Evolutionary conservation across 169 alveolate species (phyloP).

Genomic region (Cryptosporidium bovis): DNA sequence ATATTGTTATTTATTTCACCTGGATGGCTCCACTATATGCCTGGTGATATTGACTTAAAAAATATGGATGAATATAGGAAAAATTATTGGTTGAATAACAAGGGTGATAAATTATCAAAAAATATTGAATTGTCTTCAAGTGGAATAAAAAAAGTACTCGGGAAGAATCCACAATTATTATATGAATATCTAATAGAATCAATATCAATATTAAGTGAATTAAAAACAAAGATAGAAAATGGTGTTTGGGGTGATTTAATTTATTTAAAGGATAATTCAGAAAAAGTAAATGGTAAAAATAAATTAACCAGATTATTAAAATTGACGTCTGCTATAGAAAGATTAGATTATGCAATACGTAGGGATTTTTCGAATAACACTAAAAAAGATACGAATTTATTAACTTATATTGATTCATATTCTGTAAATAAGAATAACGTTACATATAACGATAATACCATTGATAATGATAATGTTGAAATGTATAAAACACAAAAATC

Average conservation of each 20-base stretch:
- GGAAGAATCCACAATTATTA: conserved; percentile 38
- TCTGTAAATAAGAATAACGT: neutral
- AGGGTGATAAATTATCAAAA: neutral
- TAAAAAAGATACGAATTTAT: conserved; percentile 22
- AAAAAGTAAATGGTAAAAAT: conserved; percentile 11
- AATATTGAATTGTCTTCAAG: conserved; percentile 2
- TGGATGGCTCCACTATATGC: conserved; percentile 69
- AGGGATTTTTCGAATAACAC: conserved; percentile 32
- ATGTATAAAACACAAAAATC: neutral
- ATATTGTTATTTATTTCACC: conserved; percentile 56
- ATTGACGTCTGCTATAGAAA: conserved; percentile 62
- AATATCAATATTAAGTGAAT: conserved; percentile 30
- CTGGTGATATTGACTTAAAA: conserved; percentile 54
- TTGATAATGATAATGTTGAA: neutral
- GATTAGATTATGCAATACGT: conserved; percentile 37
- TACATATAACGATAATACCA: neutral
- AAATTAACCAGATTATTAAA: conserved; percentile 19
- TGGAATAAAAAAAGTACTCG: conserved; percentile 8
- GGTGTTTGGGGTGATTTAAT: conserved; percentile 57
- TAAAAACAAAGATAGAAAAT: conserved; percentile 7
- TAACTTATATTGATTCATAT: conserved; percentile 8
- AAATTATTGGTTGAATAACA: conserved; percentile 19
- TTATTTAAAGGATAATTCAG: conserved; percentile 3
- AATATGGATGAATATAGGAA: conserved; percentile 38
- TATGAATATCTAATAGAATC: conserved; percentile 38